A percentile compares a stretch with the other conserved stretches of the same genome.
Evolutionary conservation across 2,329 filamentous ascomycete species (phyloP).

Genomic region (Dothistroma septosporum): DNA sequence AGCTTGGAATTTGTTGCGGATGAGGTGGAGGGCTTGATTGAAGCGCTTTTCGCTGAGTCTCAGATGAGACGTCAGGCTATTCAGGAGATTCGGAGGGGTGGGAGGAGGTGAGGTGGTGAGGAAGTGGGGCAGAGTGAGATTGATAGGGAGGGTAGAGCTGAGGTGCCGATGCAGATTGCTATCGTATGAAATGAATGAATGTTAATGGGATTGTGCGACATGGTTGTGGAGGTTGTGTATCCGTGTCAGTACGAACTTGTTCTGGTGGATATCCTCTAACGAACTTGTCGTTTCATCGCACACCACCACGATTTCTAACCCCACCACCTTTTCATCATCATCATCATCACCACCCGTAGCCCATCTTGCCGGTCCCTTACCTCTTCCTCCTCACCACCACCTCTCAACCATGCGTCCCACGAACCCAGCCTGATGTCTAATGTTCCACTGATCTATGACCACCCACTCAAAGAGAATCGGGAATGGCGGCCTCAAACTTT

Average conservation of each 20-base stretch:
- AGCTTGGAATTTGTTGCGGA: slow-evolving; percentile 58
- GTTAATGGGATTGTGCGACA: too few species aligned
- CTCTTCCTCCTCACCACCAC: too few species aligned
- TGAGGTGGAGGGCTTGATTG: slow-evolving; percentile 60
- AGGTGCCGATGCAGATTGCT: neutral
- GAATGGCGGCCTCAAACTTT: neutral
- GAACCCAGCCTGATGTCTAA: neutral
- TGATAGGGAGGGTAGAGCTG: neutral
- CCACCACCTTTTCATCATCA: too few species aligned
- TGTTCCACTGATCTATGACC: neutral
- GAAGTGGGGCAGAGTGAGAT: neutral
- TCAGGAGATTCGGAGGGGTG: slow-evolving; percentile 48
- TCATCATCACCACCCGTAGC: too few species aligned
- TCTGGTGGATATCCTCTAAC: too few species aligned
- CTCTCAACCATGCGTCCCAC: too few species aligned
- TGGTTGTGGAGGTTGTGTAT: too few species aligned
- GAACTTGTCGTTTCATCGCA: too few species aligned
- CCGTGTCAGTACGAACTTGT: too few species aligned
- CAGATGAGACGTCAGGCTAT: slow-evolving; percentile 56
- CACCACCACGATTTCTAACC: too few species aligned
- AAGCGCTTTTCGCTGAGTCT: slow-evolving; percentile 62
- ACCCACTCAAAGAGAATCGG: neutral
- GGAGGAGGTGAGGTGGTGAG: neutral
- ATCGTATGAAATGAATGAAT: neutral
- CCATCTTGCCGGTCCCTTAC: too few species aligned